These are phyloP conservation scores for Alternaria gansuensis DNA, from an alignment of 2,329 filamentous ascomycete species.

Conservation along the genomic window DNA sequence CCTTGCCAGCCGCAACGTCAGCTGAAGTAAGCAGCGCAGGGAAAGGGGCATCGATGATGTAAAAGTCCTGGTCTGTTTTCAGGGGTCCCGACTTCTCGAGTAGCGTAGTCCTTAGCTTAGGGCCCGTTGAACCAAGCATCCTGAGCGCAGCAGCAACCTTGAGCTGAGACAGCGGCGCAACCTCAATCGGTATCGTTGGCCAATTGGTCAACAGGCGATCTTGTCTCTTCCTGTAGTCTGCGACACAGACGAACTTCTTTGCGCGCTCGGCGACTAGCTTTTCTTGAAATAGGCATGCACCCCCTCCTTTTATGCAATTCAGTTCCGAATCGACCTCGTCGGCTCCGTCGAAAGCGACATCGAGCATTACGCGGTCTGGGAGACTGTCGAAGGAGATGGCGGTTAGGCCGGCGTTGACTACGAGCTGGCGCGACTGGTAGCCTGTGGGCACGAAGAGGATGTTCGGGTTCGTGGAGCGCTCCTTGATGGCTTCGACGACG, in stretches of 20 bases:
- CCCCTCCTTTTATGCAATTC: constrained; percentile 97
- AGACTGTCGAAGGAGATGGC: constrained; percentile 81
- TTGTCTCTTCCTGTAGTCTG: constrained; percentile 91
- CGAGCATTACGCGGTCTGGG: constrained; percentile 70
- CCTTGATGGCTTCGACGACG: constrained; percentile 79
- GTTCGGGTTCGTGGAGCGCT: constrained; percentile 47
- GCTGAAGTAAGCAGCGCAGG: constrained; percentile 70
- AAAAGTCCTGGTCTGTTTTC: constrained; percentile 85
- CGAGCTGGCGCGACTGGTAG: constrained; percentile 87
- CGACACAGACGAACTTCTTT: constrained; percentile 86
- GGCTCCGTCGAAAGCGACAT: constrained; percentile 94
- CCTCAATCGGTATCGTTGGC: constrained; percentile 90
- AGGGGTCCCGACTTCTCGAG: constrained; percentile 83
- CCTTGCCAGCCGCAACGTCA: constrained; percentile 59
- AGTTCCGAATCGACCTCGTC: constrained; percentile 95
- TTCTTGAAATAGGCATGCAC: constrained; percentile 97
- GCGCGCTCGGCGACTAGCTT: constrained; percentile 90
- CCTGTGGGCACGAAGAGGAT: constrained; percentile 94
- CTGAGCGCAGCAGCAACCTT: constrained; percentile 77
- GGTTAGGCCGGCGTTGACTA: constrained; percentile 78
- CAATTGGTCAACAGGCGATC: constrained; percentile 76
- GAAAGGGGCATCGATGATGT: constrained; percentile 94
- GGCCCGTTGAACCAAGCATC: constrained; percentile 75
- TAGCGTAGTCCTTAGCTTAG: constrained; percentile 75
- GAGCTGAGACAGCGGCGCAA: constrained; percentile 82